Percentiles rank a stretch among this genome's conserved stretches.
These are phyloP conservation scores for Aspergillus fischeri DNA, from an alignment of 2,329 filamentous ascomycete species.

Conservation along the genomic window DNA sequence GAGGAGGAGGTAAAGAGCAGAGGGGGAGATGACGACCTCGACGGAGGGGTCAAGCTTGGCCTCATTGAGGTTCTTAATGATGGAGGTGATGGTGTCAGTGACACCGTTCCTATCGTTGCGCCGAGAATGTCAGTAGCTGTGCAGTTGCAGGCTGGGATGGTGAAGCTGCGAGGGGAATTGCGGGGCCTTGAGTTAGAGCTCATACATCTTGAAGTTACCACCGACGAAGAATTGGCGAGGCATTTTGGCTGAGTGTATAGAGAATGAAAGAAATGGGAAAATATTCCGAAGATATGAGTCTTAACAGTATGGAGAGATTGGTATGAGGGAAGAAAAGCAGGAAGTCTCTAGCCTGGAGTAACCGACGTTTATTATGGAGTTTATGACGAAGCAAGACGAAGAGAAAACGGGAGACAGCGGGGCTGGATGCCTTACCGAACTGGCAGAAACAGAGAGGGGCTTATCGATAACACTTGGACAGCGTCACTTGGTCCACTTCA, in stretches of 20 bases:
- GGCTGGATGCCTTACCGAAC: neutral
- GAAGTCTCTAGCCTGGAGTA: neutral
- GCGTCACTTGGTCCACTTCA: neutral
- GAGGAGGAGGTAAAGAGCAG: conserved; percentile 83
- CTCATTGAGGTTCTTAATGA: conserved; percentile 83
- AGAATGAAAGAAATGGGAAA: conserved; percentile 6
- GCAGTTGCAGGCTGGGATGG: conserved; percentile 5
- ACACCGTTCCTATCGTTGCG: conserved; percentile 75
- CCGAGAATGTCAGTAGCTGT: conserved; percentile 22
- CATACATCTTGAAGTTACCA: conserved; percentile 99
- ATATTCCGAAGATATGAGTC: conserved; percentile 8
- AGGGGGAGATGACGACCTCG: conserved; percentile 95
- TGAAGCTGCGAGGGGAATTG: conserved; percentile 18
- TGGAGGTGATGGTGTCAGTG: conserved; percentile 80
- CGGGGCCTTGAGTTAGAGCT: conserved; percentile 23
- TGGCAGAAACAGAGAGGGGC: conserved; percentile 10
- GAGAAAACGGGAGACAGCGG: conserved; percentile 18
- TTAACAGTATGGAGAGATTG: neutral
- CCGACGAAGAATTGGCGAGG: conserved; percentile 95
- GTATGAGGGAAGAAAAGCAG: neutral
- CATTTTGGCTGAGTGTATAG: conserved; percentile 58
- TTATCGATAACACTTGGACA: conserved; percentile 17
- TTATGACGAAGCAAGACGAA: conserved; percentile 5
- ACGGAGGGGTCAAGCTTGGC: conserved; percentile 59
- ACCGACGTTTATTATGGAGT: neutral